Conservation (phyloP, 192 early-diverging fungal species). For the Martensiomyces pterosporus region DNA sequence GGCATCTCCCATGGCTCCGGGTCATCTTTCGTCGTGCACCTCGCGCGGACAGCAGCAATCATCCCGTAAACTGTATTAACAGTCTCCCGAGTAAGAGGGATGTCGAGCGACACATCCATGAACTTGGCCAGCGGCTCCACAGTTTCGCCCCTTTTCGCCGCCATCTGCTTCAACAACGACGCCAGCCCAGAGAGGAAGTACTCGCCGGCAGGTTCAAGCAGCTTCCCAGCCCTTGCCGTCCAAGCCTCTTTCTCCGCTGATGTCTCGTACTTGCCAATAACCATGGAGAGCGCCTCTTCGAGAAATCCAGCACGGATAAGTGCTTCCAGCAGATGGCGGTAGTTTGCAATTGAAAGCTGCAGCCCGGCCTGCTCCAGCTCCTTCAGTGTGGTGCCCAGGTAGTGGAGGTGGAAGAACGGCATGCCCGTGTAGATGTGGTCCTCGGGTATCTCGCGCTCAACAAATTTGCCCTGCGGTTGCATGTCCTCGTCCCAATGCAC, state of each 20-base stretch:
- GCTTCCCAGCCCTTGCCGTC: conserved; percentile 2
- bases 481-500: conserved; percentile 48
- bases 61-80: conserved; percentile 30
- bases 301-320: conserved; percentile 28
- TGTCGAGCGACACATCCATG: conserved; percentile 24
- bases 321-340: conserved; percentile 40
- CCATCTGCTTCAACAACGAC: not conserved
- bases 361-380: conserved; percentile 40
- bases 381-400: conserved; percentile 21
- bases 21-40: conserved; percentile 11
- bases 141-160: conserved; percentile 1
- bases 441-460: conserved; percentile 22
- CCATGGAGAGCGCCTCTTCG: conserved; percentile 27
- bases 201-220: conserved; percentile 3
- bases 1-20: conserved; percentile 17
- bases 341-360: conserved; percentile 30
- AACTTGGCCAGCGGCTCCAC: conserved; percentile 14
- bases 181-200: not conserved
- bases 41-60: conserved; percentile 15
- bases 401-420: conserved; percentile 37
- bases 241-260: conserved; percentile 1
- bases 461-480: conserved; percentile 21
- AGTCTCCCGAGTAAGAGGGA: conserved; percentile 34
- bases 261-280: conserved; percentile 24
- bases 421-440: conserved; percentile 37